Base-by-base conservation (phyloP, 2,329 filamentous ascomycete species). In the Tolypocladium amazonense region DNA sequence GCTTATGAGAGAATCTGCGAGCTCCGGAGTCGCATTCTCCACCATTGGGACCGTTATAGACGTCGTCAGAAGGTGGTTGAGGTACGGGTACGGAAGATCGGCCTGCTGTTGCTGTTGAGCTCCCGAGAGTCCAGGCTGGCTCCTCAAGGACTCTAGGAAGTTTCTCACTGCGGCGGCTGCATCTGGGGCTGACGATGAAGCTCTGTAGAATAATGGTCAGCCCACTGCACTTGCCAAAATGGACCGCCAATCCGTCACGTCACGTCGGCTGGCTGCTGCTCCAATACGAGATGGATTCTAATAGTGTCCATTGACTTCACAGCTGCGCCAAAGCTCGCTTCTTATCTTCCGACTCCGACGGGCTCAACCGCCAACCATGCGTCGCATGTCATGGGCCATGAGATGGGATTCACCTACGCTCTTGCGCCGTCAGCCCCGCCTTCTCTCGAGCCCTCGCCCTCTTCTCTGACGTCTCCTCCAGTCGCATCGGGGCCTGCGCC, bases 401-500 rank as follows among this genome's bases (percentile, higher is more conserved):
- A 65, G 69, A 70, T 66, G 67, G 70, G 68, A 66, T 65, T 71
- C 62, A 99, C 95, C 93, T 97, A 99, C 94, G 93, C 94, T 97
- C 94, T 87, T 78, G 90, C 95, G 71, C 95, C 94, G 77, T 97
- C 94, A 67, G 91, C 91, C 72, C 95, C 94, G 62, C 93, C 94
- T 76, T 96, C 92, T 77, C 95, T 84, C 65, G 93, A 86, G 66
- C 85, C 87, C 73, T 91, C 86, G 61, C 94, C 94, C 75, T 97
- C 94, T 74, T 95, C 87, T 75, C 92, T 85, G 67, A 96, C 79
- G 72, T 99, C 93, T 64, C 92, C 93, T 60, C 93, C 93, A 3
- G 92, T 96, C 58, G 92, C 92, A 74, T 83, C 92, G 59, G 89
- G 78, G 39, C 92, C 92, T 62, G 92, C 92, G 64, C 92, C 92